Evolutionary conservation across 306 rosid genomes (phyloP).

Genomic region (Prunus mongolica): DNA sequence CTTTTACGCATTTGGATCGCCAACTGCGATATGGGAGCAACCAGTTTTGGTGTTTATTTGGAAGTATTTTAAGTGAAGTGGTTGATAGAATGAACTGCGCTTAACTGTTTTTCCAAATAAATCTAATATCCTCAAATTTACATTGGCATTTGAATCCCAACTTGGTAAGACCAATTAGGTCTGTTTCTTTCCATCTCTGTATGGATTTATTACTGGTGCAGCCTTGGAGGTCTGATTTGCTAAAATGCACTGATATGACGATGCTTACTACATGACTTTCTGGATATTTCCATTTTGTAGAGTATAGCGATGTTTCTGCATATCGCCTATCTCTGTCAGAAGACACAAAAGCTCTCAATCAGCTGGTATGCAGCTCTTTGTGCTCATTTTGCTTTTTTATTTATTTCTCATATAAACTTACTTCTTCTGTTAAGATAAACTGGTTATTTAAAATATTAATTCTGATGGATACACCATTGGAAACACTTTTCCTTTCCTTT

Average conservation of each 20-base stretch:
- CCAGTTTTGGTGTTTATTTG: neutral
- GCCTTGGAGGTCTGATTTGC: no score
- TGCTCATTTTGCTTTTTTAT: neutral
- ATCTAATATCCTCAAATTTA: neutral
- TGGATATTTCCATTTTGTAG: slow-evolving; percentile 39
- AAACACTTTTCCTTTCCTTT: no score
- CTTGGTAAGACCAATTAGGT: no score
- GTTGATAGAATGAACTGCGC: neutral
- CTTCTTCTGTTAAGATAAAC: neutral
- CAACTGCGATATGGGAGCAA: no score
- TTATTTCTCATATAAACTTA: neutral
- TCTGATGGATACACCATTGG: no score
- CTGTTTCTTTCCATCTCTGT: no score
- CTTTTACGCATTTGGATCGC: neutral
- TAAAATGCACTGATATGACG: no score
- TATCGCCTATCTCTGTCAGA: slow-evolving; percentile 90
- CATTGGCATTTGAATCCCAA: no score
- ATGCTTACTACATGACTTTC: no score
- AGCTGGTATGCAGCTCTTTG: slow-evolving; percentile 55
- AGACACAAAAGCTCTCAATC: slow-evolving; percentile 97
- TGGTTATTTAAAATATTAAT: no score
- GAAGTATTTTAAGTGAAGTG: neutral
- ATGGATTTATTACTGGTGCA: no score
- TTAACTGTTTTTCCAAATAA: neutral
- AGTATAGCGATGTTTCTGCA: slow-evolving; percentile 86